Evolutionary conservation across 2,329 filamentous ascomycete species (phyloP).

Genomic region (Aspergillus spinulosporus): DNA sequence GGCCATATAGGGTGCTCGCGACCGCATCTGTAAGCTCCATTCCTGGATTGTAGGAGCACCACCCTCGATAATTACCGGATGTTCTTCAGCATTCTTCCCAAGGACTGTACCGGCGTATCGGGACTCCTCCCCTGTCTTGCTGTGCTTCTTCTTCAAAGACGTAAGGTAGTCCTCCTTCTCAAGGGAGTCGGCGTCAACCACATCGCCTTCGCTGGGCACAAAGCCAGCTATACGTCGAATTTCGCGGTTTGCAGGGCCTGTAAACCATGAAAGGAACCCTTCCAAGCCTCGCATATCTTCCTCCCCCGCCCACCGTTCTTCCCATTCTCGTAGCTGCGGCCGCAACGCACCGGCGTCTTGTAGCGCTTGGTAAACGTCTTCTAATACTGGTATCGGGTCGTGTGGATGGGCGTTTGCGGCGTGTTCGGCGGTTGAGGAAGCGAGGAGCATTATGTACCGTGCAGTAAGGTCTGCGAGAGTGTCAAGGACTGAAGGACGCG

Average conservation of each 20-base stretch:
- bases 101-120: conserved; percentile 83
- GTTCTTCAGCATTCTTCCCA: conserved; percentile 70
- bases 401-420: conserved; percentile 67
- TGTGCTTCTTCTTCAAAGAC: conserved; percentile 87
- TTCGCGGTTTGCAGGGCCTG: conserved; percentile 71
- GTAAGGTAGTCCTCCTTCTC: conserved; percentile 70
- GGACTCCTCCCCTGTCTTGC: conserved; percentile 81
- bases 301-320: conserved; percentile 68
- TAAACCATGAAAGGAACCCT: conserved; percentile 77
- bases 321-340: conserved; percentile 65
- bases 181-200: conserved; percentile 52
- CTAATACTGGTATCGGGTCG: conserved; percentile 63
- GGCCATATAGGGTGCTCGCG: conserved; percentile 30
- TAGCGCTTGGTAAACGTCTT: conserved; percentile 82
- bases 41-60: conserved; percentile 67
- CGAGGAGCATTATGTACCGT: conserved; percentile 75
- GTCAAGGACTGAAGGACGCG: conserved; percentile 79
- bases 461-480: conserved; percentile 83
- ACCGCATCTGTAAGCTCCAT: conserved; percentile 54
- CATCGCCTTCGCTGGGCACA: conserved; percentile 57
- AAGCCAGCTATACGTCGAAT: conserved; percentile 78
- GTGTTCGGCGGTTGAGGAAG: conserved; percentile 69
- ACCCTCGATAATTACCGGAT: conserved; percentile 75
- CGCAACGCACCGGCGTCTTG: conserved; percentile 75
- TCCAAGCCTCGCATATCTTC: conserved; percentile 78